Evolutionary conservation across 2,329 filamentous ascomycete species (phyloP), one percentile per base, ranked within the genome.

Genomic region (Colletotrichum karsti): DNA sequence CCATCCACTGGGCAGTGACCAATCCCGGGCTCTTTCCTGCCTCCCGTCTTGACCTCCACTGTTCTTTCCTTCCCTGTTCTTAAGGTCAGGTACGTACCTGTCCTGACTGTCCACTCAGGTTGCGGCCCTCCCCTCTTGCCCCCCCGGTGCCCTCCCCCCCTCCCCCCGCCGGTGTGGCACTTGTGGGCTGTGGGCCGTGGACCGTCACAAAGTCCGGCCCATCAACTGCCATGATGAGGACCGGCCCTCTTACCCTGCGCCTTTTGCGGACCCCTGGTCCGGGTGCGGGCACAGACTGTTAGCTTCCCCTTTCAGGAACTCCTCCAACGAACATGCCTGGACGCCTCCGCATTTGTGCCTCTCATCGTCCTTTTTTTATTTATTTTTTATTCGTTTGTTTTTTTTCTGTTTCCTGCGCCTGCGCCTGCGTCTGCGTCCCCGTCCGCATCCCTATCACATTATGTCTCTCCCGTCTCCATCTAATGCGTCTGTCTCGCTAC

Each of bases 261-360:
- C 18, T 59, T 58, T 58, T 65, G 44, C 61, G 37, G 65, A 62
- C 59, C 68, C 68, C 65, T 69, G 65, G 55, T 22, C 63, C 42
- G 41, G 26, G 53, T 61, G 59, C 67, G 56, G 66, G 69, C 69
- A 70, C 69, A 70, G 60, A 62, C 66, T 57, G 55, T 44, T 69
- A 66, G 56, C 66, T 69, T 69, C 69, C 66, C 69, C 51, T 66
- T 70, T 70, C 42, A 67, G 60, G 60, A 69, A 68, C 59, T 48
- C 28, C 53, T 67, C 20, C 67, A 48, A 67, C 63, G 63, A 69
- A 56, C 42, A 67, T 67, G 66, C 69, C 51, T 69, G 66, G 42
- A 35, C 41, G 42, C 37, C 69, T 70, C 66, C 60, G 66, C 66
- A 70, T 67, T 48, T 69, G 48, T 56, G 60, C 64, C 53, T 51